Base-by-base conservation (phyloP, 768 basidiomycete genomes). In the Termitomyces sp. region DNA sequence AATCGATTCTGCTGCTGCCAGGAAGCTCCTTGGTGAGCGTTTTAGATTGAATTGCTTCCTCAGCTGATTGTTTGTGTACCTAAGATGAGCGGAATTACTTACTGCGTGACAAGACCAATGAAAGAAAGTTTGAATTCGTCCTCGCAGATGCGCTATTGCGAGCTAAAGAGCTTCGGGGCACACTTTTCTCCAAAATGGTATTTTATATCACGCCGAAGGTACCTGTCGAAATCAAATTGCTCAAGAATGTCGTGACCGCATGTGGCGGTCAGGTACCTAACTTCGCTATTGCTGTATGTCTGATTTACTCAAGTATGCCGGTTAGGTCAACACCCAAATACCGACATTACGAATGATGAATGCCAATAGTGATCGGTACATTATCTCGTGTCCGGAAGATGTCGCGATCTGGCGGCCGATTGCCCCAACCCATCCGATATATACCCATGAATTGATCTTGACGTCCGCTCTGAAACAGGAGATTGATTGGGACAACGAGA, bases 181-280 rank as follows among this genome's bases (percentile, higher is more conserved):
- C 77, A 57, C 67, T 94, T 0, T 83, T 95, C 57, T 72, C 76
- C 2, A 81, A 81, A 18, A 81, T 80, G 69, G 82, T 77, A 0
- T 92, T 95, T 71, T 94, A 92, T 62, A 70, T 92, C 51, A 94
- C 91, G 0, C 77, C 80, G 0, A 84, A 79, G 59, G 84, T 92
- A 0, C 66, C 75, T 0, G 74, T 87, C 1, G 84, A 86, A 49
- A 65, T 69, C 44, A 82, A 82, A 62, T 66, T 90, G 36, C 70
- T 94, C 55, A 87, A 83, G 72, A 83, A 82, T 48, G 84, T 95
- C 5, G 76, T 94, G 5, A 70, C 73, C 6, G 83, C 87, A 0
- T 80, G 82, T 60, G 91, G 92, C 3, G 93, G 91, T 0, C 79
- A 83, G 72, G 89, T 92, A 49, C 22, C 76, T 69, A 11, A 40